These are phyloP conservation scores for Candida multigemmis DNA, from an alignment of 805 yeast species.

Conservation along the genomic window DNA sequence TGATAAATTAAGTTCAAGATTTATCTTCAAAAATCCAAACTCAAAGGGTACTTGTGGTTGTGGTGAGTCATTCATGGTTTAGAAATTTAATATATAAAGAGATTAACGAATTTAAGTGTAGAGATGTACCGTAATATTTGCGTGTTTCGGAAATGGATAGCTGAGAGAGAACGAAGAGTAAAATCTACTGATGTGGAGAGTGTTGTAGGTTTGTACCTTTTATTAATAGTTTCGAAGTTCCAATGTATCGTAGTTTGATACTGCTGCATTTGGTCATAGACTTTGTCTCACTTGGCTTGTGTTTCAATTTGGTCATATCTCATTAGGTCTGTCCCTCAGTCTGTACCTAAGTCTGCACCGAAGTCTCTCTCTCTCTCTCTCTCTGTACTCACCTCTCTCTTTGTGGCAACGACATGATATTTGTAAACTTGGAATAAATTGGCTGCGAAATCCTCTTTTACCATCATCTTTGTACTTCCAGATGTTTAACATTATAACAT, in stretches of 20 bases:
- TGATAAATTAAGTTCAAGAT: constrained; percentile 80
- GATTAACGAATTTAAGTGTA: too few species aligned
- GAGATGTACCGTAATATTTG: too few species aligned
- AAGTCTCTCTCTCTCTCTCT: constrained; percentile 1
- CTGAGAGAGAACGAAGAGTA: too few species aligned
- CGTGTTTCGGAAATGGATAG: too few species aligned
- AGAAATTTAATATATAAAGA: too few species aligned
- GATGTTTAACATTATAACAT: constrained; percentile 1
- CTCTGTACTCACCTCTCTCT: background rate
- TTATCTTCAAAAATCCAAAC: constrained; percentile 91
- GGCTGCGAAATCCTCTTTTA: constrained; percentile 1
- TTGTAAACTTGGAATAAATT: background rate
- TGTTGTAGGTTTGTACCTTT: too few species aligned
- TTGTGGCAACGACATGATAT: background rate
- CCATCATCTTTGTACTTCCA: background rate
- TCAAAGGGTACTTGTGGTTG: constrained; percentile 98
- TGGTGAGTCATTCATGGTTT: constrained; percentile 98
- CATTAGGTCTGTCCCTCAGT: background rate
- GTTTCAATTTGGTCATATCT: too few species aligned
- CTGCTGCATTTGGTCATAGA: too few species aligned
- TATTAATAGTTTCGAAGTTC: too few species aligned
- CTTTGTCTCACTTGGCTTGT: too few species aligned
- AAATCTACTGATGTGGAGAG: too few species aligned
- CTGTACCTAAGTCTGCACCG: background rate
- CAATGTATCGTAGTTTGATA: too few species aligned